These are phyloP conservation scores for Aspergillus ellipticus DNA, from an alignment of 495 filamentous ascomycete species.

Conservation along the genomic window DNA sequence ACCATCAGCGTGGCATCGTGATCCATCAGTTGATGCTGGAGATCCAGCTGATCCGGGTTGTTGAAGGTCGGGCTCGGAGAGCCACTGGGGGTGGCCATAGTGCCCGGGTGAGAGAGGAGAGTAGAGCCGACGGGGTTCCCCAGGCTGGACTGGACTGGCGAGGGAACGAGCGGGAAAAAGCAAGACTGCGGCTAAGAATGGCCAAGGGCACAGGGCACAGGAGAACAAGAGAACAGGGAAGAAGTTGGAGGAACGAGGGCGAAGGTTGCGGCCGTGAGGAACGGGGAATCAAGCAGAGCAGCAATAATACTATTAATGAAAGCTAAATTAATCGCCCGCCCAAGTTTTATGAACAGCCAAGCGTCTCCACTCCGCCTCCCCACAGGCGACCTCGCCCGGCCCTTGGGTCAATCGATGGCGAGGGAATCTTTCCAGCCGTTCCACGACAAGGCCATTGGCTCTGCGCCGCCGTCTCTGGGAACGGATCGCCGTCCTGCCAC, in stretches of 20 bases:
- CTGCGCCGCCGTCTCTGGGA: no score
- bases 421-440: no score
- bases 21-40: constrained; percentile 23
- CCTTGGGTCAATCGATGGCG: no score
- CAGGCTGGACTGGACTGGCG: constrained; percentile 14
- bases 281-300: no score
- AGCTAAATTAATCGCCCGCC: no score
- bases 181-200: constrained; percentile 4
- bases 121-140: constrained; percentile 9
- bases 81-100: constrained; percentile 26
- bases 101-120: constrained; percentile 15
- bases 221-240: constrained; percentile 2
- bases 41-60: constrained; percentile 20
- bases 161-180: constrained; percentile 17
- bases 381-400: neutral
- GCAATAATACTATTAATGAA: no score
- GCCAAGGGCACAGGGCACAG: no score
- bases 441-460: no score
- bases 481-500: no score
- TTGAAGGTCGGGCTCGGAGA: constrained; percentile 11
- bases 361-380: neutral
- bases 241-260: constrained; percentile 5
- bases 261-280: no score
- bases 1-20: constrained; percentile 49
- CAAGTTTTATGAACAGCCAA: neutral